Percentiles rank a stretch among this genome's conserved stretches.
These are phyloP conservation scores for Cunninghamia lanceolata DNA, from an alignment of 75 land plant species.

Conservation along the genomic window DNA sequence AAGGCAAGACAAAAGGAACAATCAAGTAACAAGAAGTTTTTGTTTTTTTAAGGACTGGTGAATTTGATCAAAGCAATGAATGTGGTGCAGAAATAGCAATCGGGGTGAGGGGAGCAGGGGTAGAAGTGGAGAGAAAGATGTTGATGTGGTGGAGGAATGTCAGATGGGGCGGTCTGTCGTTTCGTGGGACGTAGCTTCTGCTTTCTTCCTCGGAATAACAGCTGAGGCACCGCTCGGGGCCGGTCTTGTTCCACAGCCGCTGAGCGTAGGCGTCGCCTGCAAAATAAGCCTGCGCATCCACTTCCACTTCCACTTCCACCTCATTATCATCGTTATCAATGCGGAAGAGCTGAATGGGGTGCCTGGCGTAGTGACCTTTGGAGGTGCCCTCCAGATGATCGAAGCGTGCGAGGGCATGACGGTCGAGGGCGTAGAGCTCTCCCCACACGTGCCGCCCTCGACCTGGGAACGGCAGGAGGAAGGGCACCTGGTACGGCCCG, in stretches of 20 bases:
- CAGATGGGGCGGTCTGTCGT: constrained; percentile 56
- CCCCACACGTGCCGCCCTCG: constrained; percentile 67
- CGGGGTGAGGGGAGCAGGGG: neutral
- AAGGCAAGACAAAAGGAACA: too few relatives aligned
- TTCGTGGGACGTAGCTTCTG: constrained; percentile 56
- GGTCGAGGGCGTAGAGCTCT: constrained; percentile 79
- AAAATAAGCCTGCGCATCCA: constrained; percentile 46
- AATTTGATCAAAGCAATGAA: too few relatives aligned
- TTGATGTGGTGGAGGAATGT: constrained; percentile 69
- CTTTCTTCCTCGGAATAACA: constrained; percentile 57
- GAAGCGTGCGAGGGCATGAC: constrained; percentile 39
- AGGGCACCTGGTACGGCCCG: constrained; percentile 90
- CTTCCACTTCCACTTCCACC: constrained; percentile 26
- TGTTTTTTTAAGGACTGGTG: too few relatives aligned
- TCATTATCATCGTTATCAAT: constrained; percentile 5
- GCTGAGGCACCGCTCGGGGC: constrained; percentile 20
- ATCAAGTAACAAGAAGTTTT: too few relatives aligned
- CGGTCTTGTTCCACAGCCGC: constrained; percentile 55
- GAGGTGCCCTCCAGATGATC: constrained; percentile 82
- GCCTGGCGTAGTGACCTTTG: constrained; percentile 74
- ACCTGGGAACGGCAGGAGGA: constrained; percentile 69
- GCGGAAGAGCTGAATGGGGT: constrained; percentile 31
- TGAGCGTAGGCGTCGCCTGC: constrained; percentile 47
- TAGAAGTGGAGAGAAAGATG: constrained; percentile 16
- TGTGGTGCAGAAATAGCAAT: too few relatives aligned